A percentile compares a stretch with the other conserved stretches of the same genome.
Conservation (phyloP, 768 basidiomycete species). For the Auriculariales sp. region DNA sequence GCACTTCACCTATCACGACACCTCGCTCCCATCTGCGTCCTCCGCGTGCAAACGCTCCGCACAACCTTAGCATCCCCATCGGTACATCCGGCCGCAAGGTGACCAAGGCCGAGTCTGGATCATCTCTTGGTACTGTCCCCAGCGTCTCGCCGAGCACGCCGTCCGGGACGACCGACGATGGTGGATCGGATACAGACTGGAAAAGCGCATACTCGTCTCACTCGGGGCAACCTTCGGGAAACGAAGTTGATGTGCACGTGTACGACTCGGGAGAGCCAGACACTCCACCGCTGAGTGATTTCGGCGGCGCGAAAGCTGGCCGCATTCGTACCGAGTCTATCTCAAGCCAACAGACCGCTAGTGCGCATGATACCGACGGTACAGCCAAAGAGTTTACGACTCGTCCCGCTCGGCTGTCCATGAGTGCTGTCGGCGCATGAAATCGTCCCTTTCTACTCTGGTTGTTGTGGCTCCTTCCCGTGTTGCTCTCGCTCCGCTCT, state of each 20-base stretch:
- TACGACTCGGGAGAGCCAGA: constrained; percentile 10
- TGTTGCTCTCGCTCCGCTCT: no score
- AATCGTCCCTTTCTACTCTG: no score
- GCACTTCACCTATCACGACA: constrained; percentile 14
- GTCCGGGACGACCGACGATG: constrained; percentile 36
- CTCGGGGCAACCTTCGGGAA: constrained; percentile 51
- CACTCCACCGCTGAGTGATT: constrained; percentile 11
- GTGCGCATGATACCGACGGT: constrained; percentile 8
- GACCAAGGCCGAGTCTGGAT: constrained; percentile 21
- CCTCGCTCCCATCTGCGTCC: constrained; percentile 4
- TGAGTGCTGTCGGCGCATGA: no score
- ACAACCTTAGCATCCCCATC: constrained; percentile 13
- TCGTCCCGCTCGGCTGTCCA: constrained; percentile 25
- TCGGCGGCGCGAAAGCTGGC: constrained; percentile 13
- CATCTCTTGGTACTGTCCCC: constrained; percentile 15
- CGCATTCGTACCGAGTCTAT: constrained; percentile 10
- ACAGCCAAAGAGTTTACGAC: constrained; percentile 15
- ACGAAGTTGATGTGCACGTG: constrained; percentile 18
- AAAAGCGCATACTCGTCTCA: constrained; percentile 75
- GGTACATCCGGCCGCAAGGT: constrained; percentile 14
- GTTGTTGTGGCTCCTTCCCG: no score
- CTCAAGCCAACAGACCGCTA: not conserved
- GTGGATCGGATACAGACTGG: constrained; percentile 70
- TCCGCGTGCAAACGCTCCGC: constrained; percentile 11
- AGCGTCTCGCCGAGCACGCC: constrained; percentile 13